Base-by-base conservation (phyloP, 208 protist species). In the Crithidia thermophila region DNA sequence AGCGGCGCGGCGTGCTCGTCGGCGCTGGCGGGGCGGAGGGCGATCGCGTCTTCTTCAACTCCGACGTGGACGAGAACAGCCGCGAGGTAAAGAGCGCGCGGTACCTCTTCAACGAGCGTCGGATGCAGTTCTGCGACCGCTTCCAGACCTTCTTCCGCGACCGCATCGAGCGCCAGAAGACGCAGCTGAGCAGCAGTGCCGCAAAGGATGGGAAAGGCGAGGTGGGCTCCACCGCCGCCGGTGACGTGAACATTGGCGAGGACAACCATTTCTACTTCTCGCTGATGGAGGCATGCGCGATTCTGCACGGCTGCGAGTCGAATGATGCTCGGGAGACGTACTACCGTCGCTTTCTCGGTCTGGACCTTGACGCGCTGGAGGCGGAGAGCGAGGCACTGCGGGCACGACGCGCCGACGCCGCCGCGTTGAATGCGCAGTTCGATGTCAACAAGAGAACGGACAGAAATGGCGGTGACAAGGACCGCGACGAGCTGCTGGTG, bases 251-350 rank as follows among this genome's bases (percentile, higher is more conserved):
- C 16, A 36, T 25, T 25, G 72, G 42, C 11, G 76, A 74, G 27
- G 78, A 91, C 47, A 43, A 25, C 8, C 85, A 92, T 46, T 64
- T 76, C 47, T 82, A 90, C 63, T 95, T 95, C 64, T 95, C 90
- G 23, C 62, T 95, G 16, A 93, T 93, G 90, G 87, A 95, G 75
- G 90, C 87, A 34, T 94, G 90, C 72, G 90, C 90, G 6, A 66
- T 95, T 36, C 65, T 95, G 63, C 79, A 92, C 71, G 90, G 90
- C 16, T 95, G 90, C 59, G 81, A 87, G 39, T 90, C 84, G 37
- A 20, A 27, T 1, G 74, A 62, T 9, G 87, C 86, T 3, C 77
- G 77, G 20, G 87, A 95, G 66, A 67, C 80, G 37, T 92, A 92
- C 74, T 88, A 81, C 53, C 73, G 61, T 30, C 62, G 69, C 56